A percentile compares a stretch with the other conserved stretches of the same genome.
phyloP scores from a whole-genome alignment of 2,329 filamentous ascomycete species.

The Aureobasidium melanogenum region DNA sequence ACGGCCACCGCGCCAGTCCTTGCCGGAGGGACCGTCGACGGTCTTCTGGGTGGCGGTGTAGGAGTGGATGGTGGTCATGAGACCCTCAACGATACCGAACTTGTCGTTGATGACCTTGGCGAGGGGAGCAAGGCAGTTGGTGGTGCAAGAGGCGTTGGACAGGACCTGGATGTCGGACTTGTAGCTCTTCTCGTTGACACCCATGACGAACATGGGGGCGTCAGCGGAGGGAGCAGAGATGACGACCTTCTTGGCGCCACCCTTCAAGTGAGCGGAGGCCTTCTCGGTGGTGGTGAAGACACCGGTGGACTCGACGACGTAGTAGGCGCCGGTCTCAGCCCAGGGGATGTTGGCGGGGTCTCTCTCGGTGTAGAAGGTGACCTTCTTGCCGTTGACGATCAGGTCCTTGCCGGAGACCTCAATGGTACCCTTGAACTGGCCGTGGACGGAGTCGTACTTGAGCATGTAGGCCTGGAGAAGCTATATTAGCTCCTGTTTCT shows the following conservation, averaged over 20 bases:
- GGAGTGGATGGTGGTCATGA: slow-evolving; percentile 99
- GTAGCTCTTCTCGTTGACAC: slow-evolving; percentile 94
- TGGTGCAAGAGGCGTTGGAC: slow-evolving; percentile 99
- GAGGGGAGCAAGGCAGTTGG: slow-evolving; percentile 98
- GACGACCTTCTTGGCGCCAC: slow-evolving; percentile 89
- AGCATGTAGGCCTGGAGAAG: slow-evolving; percentile 87
- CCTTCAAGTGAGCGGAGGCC: slow-evolving; percentile 87
- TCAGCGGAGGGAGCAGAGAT: slow-evolving; percentile 86
- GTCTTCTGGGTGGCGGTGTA: slow-evolving; percentile 99
- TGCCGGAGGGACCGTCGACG: slow-evolving; percentile 91
- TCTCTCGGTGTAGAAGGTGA: slow-evolving; percentile 90
- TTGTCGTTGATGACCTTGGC: slow-evolving; percentile 99
- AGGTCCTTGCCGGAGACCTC: slow-evolving; percentile 64
- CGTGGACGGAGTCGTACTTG: slow-evolving; percentile 98
- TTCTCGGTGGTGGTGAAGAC: slow-evolving; percentile 99
- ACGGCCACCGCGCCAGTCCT: slow-evolving; percentile 99
- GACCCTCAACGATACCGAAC: slow-evolving; percentile 93
- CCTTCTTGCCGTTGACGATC: slow-evolving; percentile 84
- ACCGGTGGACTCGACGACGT: slow-evolving; percentile 96
- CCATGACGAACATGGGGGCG: slow-evolving; percentile 99
- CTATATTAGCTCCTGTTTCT: background rate
- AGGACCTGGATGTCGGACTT: slow-evolving; percentile 84
- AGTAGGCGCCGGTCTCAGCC: slow-evolving; percentile 76
- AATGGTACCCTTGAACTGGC: slow-evolving; percentile 88
- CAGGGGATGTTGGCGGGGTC: slow-evolving; percentile 88